Base-by-base conservation (phyloP, 768 basidiomycete species). In the Cyathus striatus region DNA sequence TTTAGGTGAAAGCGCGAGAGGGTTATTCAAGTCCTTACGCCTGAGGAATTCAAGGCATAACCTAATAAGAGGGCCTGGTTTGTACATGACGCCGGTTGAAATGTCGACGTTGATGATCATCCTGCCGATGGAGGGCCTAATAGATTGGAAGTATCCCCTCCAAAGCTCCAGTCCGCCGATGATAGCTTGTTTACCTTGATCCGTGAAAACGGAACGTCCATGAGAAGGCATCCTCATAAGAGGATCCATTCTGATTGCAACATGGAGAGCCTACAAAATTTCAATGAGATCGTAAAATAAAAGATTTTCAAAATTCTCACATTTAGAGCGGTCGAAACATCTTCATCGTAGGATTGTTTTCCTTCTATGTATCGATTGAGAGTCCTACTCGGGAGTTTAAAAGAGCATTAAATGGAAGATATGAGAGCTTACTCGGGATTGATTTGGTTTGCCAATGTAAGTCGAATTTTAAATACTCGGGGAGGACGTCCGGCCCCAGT, bases 71-170 rank as follows among this genome's bases (percentile, higher is more conserved):
- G 68, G 58, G 0, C 88, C 86, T 0, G 73, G 56, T 50, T 77
- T 77, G 57, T 83, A 90, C 80, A 90, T 86, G 14, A 81, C 74
- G 0, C 81, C 86, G 0, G 88, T 87, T 0, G 81, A 79, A 32
- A 87, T 86, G 51, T 91, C 88, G 50, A 91, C 67, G 44, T 91
- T 91, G 49, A 90, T 65, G 17, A 89, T 62, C 59, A 90, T 72
- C 1, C 61, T 63, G 1, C 77, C 78, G 13, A 79, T 71, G 0
- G 78, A 75, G 1, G 88, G 86, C 4, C 88, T 72, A 10, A 88
- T 68, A 0, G 83, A 86, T 57, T 90, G 89, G 64, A 90, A 90
- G 45, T 86, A 91, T 0, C 88, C 88, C 3, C 86, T 68, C 83
- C 85, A 85, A 1, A 90, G 68, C 9, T 78, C 73, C 1, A 90